Conservation (phyloP, 139 green algal genomes). For the Spirogloea muscicola region DNA sequence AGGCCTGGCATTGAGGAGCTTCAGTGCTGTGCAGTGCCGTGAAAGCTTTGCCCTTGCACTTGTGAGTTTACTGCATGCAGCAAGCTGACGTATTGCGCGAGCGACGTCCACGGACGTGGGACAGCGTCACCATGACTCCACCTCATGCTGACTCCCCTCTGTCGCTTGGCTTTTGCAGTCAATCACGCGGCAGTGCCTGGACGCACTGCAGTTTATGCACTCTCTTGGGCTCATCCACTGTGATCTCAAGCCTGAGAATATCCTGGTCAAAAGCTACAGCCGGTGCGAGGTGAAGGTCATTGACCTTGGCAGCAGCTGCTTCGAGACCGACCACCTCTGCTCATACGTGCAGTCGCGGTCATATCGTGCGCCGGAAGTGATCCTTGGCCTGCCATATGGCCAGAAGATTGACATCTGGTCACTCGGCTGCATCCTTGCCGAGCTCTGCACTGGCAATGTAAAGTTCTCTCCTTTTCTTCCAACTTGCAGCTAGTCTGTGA, state of each 20-base stretch:
- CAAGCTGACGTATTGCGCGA: too few species aligned
- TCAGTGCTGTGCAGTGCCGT: too few species aligned
- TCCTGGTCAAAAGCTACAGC: conserved; percentile 86
- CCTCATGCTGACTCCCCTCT: background rate
- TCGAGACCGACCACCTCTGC: conserved; percentile 82
- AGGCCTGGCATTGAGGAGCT: too few species aligned
- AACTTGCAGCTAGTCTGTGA: too few species aligned
- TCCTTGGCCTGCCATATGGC: conserved; percentile 84
- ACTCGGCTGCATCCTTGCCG: conserved; percentile 91
- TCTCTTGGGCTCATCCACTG: conserved; percentile 84
- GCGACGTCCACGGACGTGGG: too few species aligned
- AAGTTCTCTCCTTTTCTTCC: too few species aligned
- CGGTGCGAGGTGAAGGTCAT: conserved; percentile 77
- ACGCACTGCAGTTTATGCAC: conserved; percentile 84
- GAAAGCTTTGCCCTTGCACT: too few species aligned
- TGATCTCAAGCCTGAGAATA: conserved; percentile 98
- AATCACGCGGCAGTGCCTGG: conserved; percentile 78
- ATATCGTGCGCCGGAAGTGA: conserved; percentile 96
- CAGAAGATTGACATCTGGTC: conserved; percentile 91
- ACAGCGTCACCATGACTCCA: too few species aligned
- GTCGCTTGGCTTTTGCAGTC: conserved; percentile 49
- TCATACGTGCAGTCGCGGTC: conserved; percentile 87
- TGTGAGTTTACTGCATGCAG: too few species aligned
- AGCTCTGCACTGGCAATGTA: conserved; percentile 78
- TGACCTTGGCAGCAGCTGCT: conserved; percentile 91